Conservation (phyloP, 768 basidiomycete species). For the Trametes meyenii region DNA sequence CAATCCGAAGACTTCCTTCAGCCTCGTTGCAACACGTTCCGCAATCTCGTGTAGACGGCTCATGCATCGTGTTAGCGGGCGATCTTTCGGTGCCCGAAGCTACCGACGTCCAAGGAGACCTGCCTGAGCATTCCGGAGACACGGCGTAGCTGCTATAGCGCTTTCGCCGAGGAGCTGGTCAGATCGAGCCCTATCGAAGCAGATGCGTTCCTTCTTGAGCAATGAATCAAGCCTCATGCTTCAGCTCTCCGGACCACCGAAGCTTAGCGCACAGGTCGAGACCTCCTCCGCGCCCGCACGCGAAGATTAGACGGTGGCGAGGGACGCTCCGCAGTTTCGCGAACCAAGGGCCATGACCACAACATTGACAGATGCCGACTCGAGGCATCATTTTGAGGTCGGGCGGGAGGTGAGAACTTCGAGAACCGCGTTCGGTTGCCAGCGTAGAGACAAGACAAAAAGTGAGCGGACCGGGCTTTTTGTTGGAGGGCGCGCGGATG, state of each 20-base stretch:
- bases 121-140: no score
- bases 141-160: no score
- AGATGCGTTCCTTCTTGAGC: neutral
- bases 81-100: no score
- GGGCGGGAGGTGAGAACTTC: conserved; percentile 1
- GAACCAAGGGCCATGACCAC: neutral
- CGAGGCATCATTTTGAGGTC: neutral
- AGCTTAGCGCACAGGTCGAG: neutral
- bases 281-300: neutral
- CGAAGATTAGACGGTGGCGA: conserved; percentile 11
- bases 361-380: conserved; percentile 6
- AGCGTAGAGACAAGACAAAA: conserved; percentile 25
- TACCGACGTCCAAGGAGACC: no score
- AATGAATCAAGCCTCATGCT: neutral
- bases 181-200: neutral
- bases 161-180: neutral
- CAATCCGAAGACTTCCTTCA: neutral
- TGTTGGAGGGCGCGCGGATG: conserved; percentile 17
- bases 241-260: no score
- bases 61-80: no score
- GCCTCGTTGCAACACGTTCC: neutral
- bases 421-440: conserved; percentile 14
- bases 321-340: no score
- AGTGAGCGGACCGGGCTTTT: conserved; percentile 24
- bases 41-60: no score